Percentiles rank a stretch among this genome's conserved stretches.
These are phyloP conservation scores for Usnea hakonensis DNA, from an alignment of 495 filamentous ascomycete species.

Conservation along the genomic window DNA sequence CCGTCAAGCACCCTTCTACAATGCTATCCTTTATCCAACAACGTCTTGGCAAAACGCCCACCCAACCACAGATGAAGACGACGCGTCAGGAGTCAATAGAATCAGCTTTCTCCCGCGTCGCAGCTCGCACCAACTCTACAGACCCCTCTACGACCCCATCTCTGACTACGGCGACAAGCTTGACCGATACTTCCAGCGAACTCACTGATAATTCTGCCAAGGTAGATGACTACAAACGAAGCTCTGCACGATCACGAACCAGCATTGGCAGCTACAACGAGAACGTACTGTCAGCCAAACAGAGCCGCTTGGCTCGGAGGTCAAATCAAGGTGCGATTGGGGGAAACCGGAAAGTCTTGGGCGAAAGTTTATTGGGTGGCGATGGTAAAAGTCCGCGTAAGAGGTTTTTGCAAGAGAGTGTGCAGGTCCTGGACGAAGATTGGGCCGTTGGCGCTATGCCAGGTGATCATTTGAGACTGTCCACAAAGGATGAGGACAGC, in stretches of 20 bases:
- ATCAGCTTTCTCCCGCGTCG: conserved; percentile 17
- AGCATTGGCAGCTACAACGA: conserved; percentile 49
- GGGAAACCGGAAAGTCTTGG: conserved; percentile 36
- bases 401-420: conserved; percentile 37
- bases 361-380: conserved; percentile 34
- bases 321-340: conserved; percentile 28
- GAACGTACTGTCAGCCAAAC: conserved; percentile 42
- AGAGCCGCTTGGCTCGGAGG: conserved; percentile 30
- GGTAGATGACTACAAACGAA: conserved; percentile 6
- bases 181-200: conserved; percentile 30
- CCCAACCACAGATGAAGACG: conserved; percentile 13
- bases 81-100: conserved; percentile 23
- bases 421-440: conserved; percentile 39
- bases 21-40: conserved; percentile 23
- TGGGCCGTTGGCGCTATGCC: conserved; percentile 33
- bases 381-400: conserved; percentile 32
- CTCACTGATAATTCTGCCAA: conserved; percentile 22
- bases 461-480: conserved; percentile 30
- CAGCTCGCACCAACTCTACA: conserved; percentile 7
- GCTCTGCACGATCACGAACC: conserved; percentile 32
- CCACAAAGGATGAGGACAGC: conserved; percentile 23
- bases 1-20: not conserved
- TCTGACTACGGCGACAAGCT: conserved; percentile 33
- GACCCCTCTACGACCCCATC: conserved; percentile 22
- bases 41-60: conserved; percentile 16